A percentile compares a stretch with the other conserved stretches of the same genome.
Evolutionary conservation across 345 rosid species (phyloP).

Genomic region (Eutrema heterophyllum): DNA sequence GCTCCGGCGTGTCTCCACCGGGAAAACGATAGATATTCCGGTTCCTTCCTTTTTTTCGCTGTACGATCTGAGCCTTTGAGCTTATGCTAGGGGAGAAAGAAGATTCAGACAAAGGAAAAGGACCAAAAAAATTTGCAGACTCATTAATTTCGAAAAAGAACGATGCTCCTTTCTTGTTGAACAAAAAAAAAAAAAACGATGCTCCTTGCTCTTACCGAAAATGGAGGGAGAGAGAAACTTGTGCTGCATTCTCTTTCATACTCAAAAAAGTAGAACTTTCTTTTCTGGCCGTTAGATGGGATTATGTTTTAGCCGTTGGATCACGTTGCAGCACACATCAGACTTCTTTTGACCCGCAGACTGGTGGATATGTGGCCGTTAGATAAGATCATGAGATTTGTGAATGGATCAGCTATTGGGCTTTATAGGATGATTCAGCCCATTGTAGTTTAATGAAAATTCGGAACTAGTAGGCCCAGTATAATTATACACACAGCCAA

Average conservation of each 20-base stretch:
- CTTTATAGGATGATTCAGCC: neutral
- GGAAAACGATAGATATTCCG: neutral
- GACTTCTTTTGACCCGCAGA: neutral
- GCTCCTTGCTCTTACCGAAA: neutral
- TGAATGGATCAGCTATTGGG: neutral
- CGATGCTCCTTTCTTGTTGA: neutral
- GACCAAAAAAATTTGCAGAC: neutral
- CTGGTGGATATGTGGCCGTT: neutral
- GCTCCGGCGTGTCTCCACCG: neutral
- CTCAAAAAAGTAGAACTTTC: neutral
- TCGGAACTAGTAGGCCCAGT: neutral
- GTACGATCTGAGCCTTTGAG: neutral
- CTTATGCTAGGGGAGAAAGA: neutral
- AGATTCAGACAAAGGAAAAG: neutral
- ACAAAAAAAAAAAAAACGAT: neutral
- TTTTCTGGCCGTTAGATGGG: neutral
- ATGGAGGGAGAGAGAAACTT: constrained; percentile 18
- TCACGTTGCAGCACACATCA: neutral
- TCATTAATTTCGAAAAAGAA: neutral
- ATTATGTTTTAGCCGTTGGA: neutral
- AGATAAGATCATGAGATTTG: neutral
- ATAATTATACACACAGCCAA: neutral
- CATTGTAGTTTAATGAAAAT: neutral
- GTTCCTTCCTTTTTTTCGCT: neutral
- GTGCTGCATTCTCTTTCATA: neutral